Conservation (phyloP, 495 filamentous ascomycete species). For the Cladorrhinum samala region DNA sequence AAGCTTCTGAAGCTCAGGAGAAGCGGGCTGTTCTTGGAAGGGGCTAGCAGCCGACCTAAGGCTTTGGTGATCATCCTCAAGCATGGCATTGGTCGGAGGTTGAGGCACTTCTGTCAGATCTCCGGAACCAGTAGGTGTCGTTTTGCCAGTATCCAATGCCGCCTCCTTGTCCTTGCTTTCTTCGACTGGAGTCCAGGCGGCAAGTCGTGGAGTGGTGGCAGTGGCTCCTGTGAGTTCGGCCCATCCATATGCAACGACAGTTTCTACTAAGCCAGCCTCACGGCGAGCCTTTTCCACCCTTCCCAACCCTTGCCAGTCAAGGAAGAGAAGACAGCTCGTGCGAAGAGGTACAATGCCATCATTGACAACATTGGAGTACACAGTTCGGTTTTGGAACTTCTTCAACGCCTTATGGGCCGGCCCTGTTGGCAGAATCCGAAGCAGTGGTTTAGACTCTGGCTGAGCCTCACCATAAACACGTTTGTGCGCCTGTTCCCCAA, state of each 20-base stretch:
- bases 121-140: constrained; percentile 16
- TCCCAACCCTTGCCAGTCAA: constrained; percentile 92
- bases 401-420: constrained; percentile 82
- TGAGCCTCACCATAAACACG: constrained; percentile 60
- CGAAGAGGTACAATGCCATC: constrained; percentile 94
- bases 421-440: constrained; percentile 86
- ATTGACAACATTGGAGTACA: constrained; percentile 98
- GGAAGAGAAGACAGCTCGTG: constrained; percentile 91
- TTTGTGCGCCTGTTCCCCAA: constrained; percentile 57
- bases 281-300: constrained; percentile 90
- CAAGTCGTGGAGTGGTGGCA: constrained; percentile 32
- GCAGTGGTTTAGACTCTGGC: constrained; percentile 77
- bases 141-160: constrained; percentile 19
- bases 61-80: constrained; percentile 49
- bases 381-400: constrained; percentile 83
- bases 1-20: constrained; percentile 20
- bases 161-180: constrained; percentile 12
- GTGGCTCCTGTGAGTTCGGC: constrained; percentile 82
- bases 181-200: constrained; percentile 30
- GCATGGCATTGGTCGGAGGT: constrained; percentile 47
- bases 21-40: constrained; percentile 9
- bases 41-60: constrained; percentile 30
- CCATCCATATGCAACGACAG: constrained; percentile 90
- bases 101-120: constrained; percentile 51
- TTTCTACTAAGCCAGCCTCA: constrained; percentile 86